Evolutionary conservation across 1,139 yeast genomes (phyloP), one percentile per base, ranked within the genome.

Genomic region (Yamadazyma taylorii): DNA sequence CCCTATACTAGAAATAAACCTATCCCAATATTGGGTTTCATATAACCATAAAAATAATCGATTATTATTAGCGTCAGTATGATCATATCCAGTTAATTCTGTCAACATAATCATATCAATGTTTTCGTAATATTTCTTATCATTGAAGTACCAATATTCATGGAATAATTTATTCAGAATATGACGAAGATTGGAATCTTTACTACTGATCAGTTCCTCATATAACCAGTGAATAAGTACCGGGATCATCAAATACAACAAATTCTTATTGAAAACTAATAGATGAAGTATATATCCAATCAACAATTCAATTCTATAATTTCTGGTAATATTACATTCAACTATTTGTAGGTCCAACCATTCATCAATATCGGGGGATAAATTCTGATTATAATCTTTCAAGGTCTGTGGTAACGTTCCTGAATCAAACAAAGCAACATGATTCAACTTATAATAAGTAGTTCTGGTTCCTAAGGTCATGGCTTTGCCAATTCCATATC

Each of bases 211-310:
- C 52, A 47, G 52, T 30, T 58, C 54, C 35, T 66, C 73, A 26
- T 52, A 46, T 9, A 66, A 50, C 73, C 73, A 68, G 34, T 67
- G 73, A 1, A 66, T 45, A 9, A 68, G 39, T 0, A 58, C 57
- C 0, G 75, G 75, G 1, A 67, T 46, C 28, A 69, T 48, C 29
- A 60, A 37, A 41, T 54, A 67, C 24, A 67, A 46, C 10, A 56
- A 42, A 39, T 45, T 53, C 13, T 53, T 52, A 39, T 68, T 60
- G 40, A 68, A 51, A 6, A 60, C 57, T 5, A 68, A 38, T 17
- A 69, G 42, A 35, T 66, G 69, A 4, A 65, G 36, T 10, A 69
- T 42, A 44, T 69, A 69, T 0, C 74, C 74, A 4, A 60, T 34
- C 12, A 67, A 40, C 5, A 67, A 38, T 21, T 58, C 59, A 13